These are phyloP conservation scores for Xylariaceae sp. DNA, from an alignment of 2,329 filamentous ascomycete genomes.

Conservation along the genomic window DNA sequence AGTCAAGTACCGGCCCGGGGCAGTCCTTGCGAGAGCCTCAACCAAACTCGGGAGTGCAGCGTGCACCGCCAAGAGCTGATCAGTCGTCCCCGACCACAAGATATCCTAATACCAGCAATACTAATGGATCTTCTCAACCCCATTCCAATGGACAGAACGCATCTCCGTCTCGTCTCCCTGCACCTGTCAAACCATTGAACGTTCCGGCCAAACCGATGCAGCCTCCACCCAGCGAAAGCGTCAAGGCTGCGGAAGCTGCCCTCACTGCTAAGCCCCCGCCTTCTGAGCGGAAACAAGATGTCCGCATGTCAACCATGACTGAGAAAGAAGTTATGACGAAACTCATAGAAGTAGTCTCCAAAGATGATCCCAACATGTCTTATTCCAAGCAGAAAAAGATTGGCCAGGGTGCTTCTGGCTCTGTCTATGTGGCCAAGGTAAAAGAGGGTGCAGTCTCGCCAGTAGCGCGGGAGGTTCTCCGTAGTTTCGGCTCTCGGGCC, in stretches of 20 bases:
- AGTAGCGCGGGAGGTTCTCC: slow-evolving; percentile 72
- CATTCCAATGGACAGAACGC: slow-evolving; percentile 45
- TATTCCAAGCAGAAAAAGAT: slow-evolving; percentile 99
- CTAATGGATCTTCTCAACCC: slow-evolving; percentile 47
- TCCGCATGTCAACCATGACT: slow-evolving; percentile 97
- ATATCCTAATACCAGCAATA: slow-evolving; percentile 53
- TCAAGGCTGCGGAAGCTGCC: slow-evolving; percentile 87
- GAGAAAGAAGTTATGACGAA: slow-evolving; percentile 97
- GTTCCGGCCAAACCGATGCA: slow-evolving; percentile 63
- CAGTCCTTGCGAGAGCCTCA: slow-evolving; percentile 37
- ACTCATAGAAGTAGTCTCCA: slow-evolving; percentile 89
- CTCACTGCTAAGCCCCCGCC: slow-evolving; percentile 73
- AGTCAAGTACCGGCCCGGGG: slow-evolving; percentile 46
- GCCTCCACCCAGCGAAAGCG: slow-evolving; percentile 56
- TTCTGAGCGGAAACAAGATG: slow-evolving; percentile 78
- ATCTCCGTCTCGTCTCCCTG: slow-evolving; percentile 49
- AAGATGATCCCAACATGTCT: slow-evolving; percentile 88
- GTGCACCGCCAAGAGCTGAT: slow-evolving; percentile 43
- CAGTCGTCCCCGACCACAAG: slow-evolving; percentile 52
- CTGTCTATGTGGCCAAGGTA: slow-evolving; percentile 95
- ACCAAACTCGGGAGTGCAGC: slow-evolving; percentile 36
- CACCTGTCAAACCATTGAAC: slow-evolving; percentile 73
- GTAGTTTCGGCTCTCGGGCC: slow-evolving; percentile 73
- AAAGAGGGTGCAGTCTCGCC: slow-evolving; percentile 82
- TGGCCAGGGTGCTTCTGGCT: slow-evolving; percentile 94